Base-by-base conservation (phyloP, 2,329 filamentous ascomycete species). In the Biscogniauxia marginata region DNA sequence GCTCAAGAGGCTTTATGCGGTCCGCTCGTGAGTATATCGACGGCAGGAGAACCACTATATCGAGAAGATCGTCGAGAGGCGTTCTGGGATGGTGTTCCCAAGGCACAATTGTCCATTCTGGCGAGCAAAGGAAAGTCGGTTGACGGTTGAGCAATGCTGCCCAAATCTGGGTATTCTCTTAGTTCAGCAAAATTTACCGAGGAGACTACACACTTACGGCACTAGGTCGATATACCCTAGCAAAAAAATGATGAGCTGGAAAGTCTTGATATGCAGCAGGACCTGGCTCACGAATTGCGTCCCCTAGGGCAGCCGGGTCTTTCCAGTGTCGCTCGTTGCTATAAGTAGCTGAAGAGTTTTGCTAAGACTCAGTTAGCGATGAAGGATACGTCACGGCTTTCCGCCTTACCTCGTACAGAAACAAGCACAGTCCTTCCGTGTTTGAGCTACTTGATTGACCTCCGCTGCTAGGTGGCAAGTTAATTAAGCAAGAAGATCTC, bases 241-340 rank as follows among this genome's bases (percentile, higher is more conserved):
- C 76, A 54, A 84, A 85, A 65, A 82, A 84, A 63, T 85, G 82
- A 56, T 85, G 83, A 9, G 78, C 74, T 1, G 83, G 83, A 52
- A 85, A 85, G 0, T 69, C 69, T 39, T 73, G 73, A 58, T 83
- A 84, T 45, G 71, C 67, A 3, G 70, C 68, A 0, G 83, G 79
- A 0, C 81, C 81, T 18, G 73, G 66, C 21, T 71, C 73, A 48
- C 72, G 73, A 50, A 82, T 68, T 8, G 60, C 57, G 55, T 73
- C 72, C 51, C 64, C 62, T 34, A 75, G 69, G 16, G 71, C 64
- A 1, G 73, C 63, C 2, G 72, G 65, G 18, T 72, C 66, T 57
- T 72, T 73, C 74, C 75, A 78, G 5, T 72, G 67, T 4, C 71
- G 59, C 7, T 72, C 66, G 51, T 66, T 67, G 50, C 62, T 65